A percentile compares a stretch with the other conserved stretches of the same genome.
Evolutionary conservation across 192 early-diverging fungal genomes (phyloP).

Genomic region (Phlyctochytrium bullatum): DNA sequence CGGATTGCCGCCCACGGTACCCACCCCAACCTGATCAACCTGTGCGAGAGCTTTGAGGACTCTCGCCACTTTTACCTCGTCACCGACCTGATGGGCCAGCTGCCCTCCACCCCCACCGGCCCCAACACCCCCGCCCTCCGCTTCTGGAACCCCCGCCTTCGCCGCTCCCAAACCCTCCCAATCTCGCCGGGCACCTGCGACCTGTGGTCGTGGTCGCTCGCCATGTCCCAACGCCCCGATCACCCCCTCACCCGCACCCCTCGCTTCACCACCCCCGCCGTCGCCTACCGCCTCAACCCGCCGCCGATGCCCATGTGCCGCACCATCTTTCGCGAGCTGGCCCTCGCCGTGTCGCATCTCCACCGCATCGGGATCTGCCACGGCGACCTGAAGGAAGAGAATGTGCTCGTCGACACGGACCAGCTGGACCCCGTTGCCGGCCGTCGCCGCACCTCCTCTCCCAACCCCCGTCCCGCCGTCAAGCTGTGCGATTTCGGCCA

Average conservation of each 20-base stretch:
- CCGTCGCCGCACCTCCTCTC: conserved; percentile 1
- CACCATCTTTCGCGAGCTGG: conserved; percentile 42
- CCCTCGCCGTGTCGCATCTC: conserved; percentile 38
- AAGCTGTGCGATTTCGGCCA: conserved; percentile 21
- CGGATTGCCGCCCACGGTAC: not conserved
- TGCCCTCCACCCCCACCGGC: not conserved
- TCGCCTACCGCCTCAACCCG: conserved; percentile 33
- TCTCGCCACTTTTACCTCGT: conserved; percentile 23
- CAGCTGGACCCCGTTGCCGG: conserved; percentile 16
- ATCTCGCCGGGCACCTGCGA: conserved; percentile 16
- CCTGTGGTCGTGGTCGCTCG: conserved; percentile 22
- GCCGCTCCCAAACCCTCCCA: not conserved
- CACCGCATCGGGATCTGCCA: conserved; percentile 48
- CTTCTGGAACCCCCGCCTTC: not conserved
- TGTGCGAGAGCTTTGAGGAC: conserved; percentile 16
- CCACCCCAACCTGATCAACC: conserved; percentile 9
- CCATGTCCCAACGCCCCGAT: not conserved
- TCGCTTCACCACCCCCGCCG: conserved; percentile 31
- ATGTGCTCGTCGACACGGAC: conserved; percentile 64
- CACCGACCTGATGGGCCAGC: conserved; percentile 1
- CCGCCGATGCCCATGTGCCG: conserved; percentile 5
- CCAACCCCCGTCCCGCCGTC: not conserved
- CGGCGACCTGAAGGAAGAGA: conserved; percentile 79
- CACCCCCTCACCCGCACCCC: conserved; percentile 27
- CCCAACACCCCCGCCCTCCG: not conserved